phyloP scores from a whole-genome alignment of 257 asterid species.

The Scutellaria minor region DNA sequence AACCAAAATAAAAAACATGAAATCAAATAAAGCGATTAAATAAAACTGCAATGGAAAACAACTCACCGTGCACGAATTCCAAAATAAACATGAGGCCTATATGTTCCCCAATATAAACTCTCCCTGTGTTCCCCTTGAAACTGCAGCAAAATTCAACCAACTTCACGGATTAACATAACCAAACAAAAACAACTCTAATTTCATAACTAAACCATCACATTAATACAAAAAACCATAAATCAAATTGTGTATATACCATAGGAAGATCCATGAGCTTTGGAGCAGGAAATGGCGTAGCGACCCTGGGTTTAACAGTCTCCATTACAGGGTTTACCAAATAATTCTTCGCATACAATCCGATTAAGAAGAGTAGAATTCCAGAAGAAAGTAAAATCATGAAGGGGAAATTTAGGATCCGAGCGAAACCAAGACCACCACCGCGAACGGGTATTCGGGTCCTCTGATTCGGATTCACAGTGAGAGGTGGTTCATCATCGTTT shows the following conservation, averaged over 20 bases:
- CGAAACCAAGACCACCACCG: slow-evolving; percentile 39
- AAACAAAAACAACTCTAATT: neutral
- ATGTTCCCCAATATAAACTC: slow-evolving; percentile 98
- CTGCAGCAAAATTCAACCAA: slow-evolving; percentile 46
- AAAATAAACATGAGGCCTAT: slow-evolving; percentile 90
- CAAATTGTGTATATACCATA: slow-evolving; percentile 50
- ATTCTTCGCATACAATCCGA: slow-evolving; percentile 47
- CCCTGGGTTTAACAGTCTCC: slow-evolving; percentile 63
- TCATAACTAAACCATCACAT: slow-evolving; percentile 11
- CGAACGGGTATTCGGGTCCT: slow-evolving; percentile 43
- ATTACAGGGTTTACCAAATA: slow-evolving; percentile 41
- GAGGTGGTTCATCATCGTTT: slow-evolving; percentile 40
- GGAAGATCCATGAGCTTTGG: slow-evolving; percentile 95
- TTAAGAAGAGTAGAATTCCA: slow-evolving; percentile 43
- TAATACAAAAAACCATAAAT: neutral
- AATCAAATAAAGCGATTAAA: neutral
- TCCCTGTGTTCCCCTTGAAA: slow-evolving; percentile 95
- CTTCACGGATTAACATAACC: neutral
- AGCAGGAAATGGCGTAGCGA: slow-evolving; percentile 86
- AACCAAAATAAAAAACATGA: neutral
- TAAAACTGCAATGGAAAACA: slow-evolving; percentile 16
- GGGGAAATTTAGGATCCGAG: slow-evolving; percentile 41
- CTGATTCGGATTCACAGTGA: slow-evolving; percentile 20
- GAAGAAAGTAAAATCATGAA: slow-evolving; percentile 42
- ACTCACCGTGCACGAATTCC: slow-evolving; percentile 90